Evolutionary conservation across 352 stramenopile species (phyloP).

Genomic region (Phytophthora brassicae): DNA sequence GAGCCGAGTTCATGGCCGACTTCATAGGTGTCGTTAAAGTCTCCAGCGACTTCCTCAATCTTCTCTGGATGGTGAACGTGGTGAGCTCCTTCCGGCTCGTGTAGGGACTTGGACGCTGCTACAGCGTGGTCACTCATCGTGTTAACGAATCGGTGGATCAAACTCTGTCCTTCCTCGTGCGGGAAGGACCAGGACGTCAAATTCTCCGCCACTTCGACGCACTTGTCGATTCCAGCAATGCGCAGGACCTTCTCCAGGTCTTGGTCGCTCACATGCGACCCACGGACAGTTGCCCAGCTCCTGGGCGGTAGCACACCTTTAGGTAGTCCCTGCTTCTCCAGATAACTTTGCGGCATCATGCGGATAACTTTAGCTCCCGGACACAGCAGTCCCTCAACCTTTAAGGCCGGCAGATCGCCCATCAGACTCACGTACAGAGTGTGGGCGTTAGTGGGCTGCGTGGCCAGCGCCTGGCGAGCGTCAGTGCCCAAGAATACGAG

Average conservation of each 20-base stretch:
- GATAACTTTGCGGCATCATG: slow-evolving; percentile 67
- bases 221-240: slow-evolving; percentile 54
- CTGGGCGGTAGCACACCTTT: slow-evolving; percentile 48
- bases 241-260: slow-evolving; percentile 61
- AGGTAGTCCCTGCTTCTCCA: slow-evolving; percentile 55
- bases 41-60: background rate
- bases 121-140: slow-evolving; percentile 39
- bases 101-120: slow-evolving; percentile 11
- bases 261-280: slow-evolving; percentile 48
- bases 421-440: slow-evolving; percentile 76
- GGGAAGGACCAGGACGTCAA: slow-evolving; percentile 31
- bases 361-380: slow-evolving; percentile 71
- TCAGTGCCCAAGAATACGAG: slow-evolving; percentile 71
- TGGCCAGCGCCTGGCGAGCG: slow-evolving; percentile 44
- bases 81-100: slow-evolving; percentile 9
- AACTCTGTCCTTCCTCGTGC: slow-evolving; percentile 16
- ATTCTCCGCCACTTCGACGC: slow-evolving; percentile 46
- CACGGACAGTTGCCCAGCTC: slow-evolving; percentile 60
- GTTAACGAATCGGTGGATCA: slow-evolving; percentile 38
- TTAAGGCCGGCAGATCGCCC: slow-evolving; percentile 53
- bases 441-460: slow-evolving; percentile 32
- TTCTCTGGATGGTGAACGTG: background rate
- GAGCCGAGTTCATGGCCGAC: slow-evolving; percentile 58
- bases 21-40: slow-evolving; percentile 66
- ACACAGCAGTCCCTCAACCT: slow-evolving; percentile 59